These are phyloP conservation scores for Musa troglodytarum DNA, from an alignment of 176 grass and related monocot species.

Conservation along the genomic window DNA sequence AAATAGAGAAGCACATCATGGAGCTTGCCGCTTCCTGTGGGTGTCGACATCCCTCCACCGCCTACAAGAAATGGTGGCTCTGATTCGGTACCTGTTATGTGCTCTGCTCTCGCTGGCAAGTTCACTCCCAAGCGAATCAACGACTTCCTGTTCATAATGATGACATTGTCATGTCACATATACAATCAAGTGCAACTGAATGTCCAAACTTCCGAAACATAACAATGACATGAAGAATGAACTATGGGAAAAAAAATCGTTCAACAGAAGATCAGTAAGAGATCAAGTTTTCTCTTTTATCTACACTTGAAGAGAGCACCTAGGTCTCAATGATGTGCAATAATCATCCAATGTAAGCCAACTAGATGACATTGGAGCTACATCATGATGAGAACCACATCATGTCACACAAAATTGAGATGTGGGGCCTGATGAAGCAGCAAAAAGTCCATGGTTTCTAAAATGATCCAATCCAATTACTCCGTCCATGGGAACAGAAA, in stretches of 20 bases:
- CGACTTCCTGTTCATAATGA: slow-evolving; percentile 54
- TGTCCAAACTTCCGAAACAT: too few relatives aligned
- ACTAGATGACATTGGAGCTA: neutral
- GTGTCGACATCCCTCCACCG: slow-evolving; percentile 40
- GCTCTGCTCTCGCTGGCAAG: slow-evolving; percentile 80
- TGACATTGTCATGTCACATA: slow-evolving; percentile 6
- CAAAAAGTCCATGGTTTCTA: neutral
- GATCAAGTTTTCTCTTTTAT: neutral
- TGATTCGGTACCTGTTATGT: slow-evolving; percentile 26
- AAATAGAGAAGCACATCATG: slow-evolving; percentile 80
- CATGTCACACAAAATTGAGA: neutral
- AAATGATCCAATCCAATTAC: neutral
- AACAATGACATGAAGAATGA: too few relatives aligned
- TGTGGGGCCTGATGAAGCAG: neutral
- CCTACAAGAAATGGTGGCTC: slow-evolving; percentile 34
- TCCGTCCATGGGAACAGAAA: neutral
- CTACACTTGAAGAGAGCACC: neutral
- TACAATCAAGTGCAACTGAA: neutral
- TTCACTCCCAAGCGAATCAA: slow-evolving; percentile 54
- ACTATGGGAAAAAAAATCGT: neutral
- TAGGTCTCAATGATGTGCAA: neutral
- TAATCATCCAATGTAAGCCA: neutral
- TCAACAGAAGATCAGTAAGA: neutral
- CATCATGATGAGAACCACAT: neutral
- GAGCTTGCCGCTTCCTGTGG: slow-evolving; percentile 44